Conservation (phyloP, 2,329 filamentous ascomycete species). For the Venturia aucupariae region DNA sequence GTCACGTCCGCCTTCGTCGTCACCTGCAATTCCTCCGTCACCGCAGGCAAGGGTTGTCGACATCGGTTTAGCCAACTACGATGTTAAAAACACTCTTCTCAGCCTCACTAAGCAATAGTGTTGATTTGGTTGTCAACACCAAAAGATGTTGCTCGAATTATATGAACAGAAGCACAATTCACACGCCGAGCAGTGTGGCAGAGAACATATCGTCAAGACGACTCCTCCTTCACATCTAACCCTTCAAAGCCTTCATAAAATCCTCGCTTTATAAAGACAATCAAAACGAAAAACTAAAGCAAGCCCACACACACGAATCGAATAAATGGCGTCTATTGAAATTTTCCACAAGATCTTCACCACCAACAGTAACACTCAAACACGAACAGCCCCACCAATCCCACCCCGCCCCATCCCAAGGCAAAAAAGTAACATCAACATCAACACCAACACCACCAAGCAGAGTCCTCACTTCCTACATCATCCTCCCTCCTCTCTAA, state of each 20-base stretch:
- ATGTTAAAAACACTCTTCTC: too few relatives aligned
- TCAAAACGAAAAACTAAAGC: background rate
- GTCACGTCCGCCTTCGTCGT: too few relatives aligned
- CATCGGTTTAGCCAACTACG: too few relatives aligned
- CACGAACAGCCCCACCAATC: background rate
- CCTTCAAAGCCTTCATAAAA: background rate
- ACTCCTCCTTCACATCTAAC: background rate
- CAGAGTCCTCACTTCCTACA: background rate
- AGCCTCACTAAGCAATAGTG: too few relatives aligned
- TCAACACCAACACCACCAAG: background rate
- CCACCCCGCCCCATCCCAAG: too few relatives aligned
- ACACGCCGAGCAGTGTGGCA: too few relatives aligned
- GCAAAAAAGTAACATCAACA: background rate
- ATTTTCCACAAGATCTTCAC: background rate
- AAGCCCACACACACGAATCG: background rate
- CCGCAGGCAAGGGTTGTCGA: too few relatives aligned
- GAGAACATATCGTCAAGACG: background rate
- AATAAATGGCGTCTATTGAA: background rate
- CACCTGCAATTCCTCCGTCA: too few relatives aligned
- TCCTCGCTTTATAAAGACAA: background rate
- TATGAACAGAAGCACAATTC: too few relatives aligned
- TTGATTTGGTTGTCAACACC: too few relatives aligned
- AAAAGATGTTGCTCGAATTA: too few relatives aligned
- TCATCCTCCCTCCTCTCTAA: background rate
- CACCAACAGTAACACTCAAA: background rate